Evolutionary conservation across 2,329 filamentous ascomycete genomes (phyloP).

Genomic region (Trichoderma atroviride): DNA sequence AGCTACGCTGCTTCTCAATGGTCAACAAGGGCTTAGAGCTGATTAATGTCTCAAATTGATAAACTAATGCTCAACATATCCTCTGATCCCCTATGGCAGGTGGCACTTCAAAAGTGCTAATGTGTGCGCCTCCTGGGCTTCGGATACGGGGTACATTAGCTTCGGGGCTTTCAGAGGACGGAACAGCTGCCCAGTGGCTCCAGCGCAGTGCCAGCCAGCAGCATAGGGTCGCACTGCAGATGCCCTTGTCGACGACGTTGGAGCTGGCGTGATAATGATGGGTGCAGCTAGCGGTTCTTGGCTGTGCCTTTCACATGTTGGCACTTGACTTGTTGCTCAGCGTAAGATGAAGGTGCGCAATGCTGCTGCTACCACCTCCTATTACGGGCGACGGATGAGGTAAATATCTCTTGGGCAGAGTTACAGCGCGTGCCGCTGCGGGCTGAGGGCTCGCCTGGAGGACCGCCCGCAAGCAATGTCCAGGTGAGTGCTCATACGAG

Average conservation of each 20-base stretch:
- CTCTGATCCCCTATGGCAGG: neutral
- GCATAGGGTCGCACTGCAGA: slow-evolving; percentile 15
- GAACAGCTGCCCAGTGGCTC: slow-evolving; percentile 1
- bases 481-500: neutral
- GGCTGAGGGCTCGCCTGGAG: neutral
- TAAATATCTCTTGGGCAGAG: neutral
- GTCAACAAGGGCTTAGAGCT: neutral
- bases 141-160: slow-evolving; percentile 19
- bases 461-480: neutral
- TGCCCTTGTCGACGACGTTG: neutral
- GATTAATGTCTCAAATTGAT: neutral
- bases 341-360: too few species aligned
- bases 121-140: neutral
- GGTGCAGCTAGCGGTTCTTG: too few species aligned
- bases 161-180: slow-evolving; percentile 7
- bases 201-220: neutral
- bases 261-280: slow-evolving; percentile 2
- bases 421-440: neutral
- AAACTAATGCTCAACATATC: neutral
- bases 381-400: neutral
- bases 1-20: neutral
- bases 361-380: neutral
- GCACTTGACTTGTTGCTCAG: too few species aligned
- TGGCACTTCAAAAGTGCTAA: neutral
- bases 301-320: too few species aligned